Conservation (phyloP, 2,329 filamentous ascomycete species). For the Neofusicoccum umdonicola region DNA sequence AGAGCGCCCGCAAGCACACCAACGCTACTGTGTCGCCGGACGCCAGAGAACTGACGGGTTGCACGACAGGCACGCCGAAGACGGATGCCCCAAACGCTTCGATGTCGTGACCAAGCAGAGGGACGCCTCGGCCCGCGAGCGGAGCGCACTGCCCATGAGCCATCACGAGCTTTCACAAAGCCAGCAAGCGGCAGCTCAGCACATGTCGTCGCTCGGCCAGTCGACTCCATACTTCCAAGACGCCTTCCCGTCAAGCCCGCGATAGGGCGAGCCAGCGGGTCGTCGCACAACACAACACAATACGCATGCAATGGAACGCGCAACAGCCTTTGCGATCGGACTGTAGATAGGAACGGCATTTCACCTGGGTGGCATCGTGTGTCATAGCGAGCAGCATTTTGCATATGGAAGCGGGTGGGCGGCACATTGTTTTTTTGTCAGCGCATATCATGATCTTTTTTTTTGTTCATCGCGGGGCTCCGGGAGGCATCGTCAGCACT, state of each 20-base stretch:
- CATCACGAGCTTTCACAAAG: neutral
- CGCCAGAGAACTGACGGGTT: neutral
- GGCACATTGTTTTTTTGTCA: conserved; percentile 7
- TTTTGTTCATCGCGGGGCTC: neutral
- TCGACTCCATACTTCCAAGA: neutral
- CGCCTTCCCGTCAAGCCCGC: neutral
- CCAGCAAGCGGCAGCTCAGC: neutral
- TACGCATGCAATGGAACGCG: neutral
- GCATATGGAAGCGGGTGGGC: conserved; percentile 11
- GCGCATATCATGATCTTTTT: conserved; percentile 2
- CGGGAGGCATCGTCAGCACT: conserved; percentile 9
- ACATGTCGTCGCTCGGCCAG: neutral
- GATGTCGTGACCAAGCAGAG: conserved; percentile 11
- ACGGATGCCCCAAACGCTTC: conserved; percentile 66
- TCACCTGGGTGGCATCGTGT: conserved; percentile 1
- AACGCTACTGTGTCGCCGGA: neutral
- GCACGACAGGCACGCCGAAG: conserved; percentile 65
- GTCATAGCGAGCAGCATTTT: conserved; percentile 15
- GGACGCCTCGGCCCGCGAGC: neutral
- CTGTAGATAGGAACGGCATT: neutral
- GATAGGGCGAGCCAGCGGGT: neutral
- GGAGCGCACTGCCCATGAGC: neutral
- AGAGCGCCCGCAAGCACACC: conserved; percentile 24
- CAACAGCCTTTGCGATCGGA: neutral
- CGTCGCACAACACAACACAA: neutral